Base-by-base conservation (phyloP, 2,329 filamentous ascomycete species). In the Fusarium verticillioides region DNA sequence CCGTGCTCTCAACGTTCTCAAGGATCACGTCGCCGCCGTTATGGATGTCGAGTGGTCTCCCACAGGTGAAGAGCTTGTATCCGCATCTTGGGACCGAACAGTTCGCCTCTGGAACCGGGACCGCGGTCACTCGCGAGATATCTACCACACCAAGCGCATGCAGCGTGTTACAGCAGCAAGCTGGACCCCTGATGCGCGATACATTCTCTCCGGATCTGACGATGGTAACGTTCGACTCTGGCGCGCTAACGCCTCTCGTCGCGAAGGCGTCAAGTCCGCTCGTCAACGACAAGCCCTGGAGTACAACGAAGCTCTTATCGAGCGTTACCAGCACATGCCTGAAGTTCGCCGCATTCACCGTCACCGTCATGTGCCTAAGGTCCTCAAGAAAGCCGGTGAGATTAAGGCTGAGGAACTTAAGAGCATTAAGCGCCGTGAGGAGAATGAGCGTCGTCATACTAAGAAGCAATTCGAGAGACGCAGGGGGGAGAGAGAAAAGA, bases 131-230 rank as follows among this genome's bases (percentile, higher is more conserved):
- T 95, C 93, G 19, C 89, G 95, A 76, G 96, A 99, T 79, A 91
- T 98, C 54, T 99, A 98, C 84, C 95, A 98, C 85, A 98, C 96
- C 23, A 97, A 98, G 84, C 91, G 96, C 72, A 98, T 98, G 96
- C 96, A 98, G 85, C 90, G 96, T 76, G 95, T 98, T 63, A 97
- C 97, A 85, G 92, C 92, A 15, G 91, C 91, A 53, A 90, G 89
- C 70, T 98, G 93, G 88, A 96, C 95, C 0, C 93, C 95, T 10
- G 96, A 99, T 81, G 92, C 93, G 74, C 94, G 94, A 77, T 99
- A 97, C 81, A 84, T 99, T 28, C 88, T 99, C 52, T 95, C 93
- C 9, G 96, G 96, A 47, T 96, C 93, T 19, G 96, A 98, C 81
- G 96, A 98, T 80, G 96, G 96, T 72, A 97, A 98, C 80, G 88